A percentile compares a stretch with the other conserved stretches of the same genome.
Conservation (phyloP, 768 basidiomycete species). For the Mycena haematopus region DNA sequence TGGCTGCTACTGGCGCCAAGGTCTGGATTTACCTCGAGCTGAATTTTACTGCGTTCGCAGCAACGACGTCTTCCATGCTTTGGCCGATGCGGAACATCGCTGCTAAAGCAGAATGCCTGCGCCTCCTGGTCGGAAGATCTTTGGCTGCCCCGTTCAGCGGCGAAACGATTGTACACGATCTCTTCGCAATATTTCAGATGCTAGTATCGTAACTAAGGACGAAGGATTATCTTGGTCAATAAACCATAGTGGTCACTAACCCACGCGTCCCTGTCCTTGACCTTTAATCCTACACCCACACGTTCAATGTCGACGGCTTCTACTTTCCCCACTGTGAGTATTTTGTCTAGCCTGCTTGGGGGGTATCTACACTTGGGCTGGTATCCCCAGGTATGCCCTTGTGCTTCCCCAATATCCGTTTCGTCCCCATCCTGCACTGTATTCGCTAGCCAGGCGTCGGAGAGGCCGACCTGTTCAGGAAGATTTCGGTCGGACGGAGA, state of each 20-base stretch:
- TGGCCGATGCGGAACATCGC: constrained; percentile 16
- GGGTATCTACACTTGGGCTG: constrained; percentile 45
- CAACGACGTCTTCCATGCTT: constrained; percentile 23
- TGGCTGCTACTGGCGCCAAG: constrained; percentile 10
- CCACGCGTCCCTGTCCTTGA: constrained; percentile 41
- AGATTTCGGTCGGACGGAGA: constrained; percentile 40
- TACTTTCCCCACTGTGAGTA: constrained; percentile 46
- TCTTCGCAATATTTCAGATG: too few relatives aligned
- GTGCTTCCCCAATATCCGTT: constrained; percentile 34
- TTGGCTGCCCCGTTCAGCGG: constrained; percentile 22
- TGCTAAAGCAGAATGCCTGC: constrained; percentile 6
- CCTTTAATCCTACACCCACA: constrained; percentile 47
- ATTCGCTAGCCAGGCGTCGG: constrained; percentile 49
- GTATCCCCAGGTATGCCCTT: constrained; percentile 55
- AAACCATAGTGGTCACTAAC: constrained; percentile 51
- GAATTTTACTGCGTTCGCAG: constrained; percentile 16
- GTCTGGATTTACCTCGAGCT: constrained; percentile 18
- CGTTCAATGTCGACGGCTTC: constrained; percentile 42
- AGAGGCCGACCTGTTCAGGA: constrained; percentile 45
- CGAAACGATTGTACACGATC: constrained; percentile 13
- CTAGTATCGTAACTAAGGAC: not conserved
- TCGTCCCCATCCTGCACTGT: constrained; percentile 1
- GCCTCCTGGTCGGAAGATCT: constrained; percentile 22
- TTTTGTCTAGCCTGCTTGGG: constrained; percentile 51
- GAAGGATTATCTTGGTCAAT: not conserved